Percentiles rank a stretch among this genome's conserved stretches.
These are phyloP conservation scores for Setaria italica DNA, from an alignment of 202 grass and related monocot genomes.

Conservation along the genomic window DNA sequence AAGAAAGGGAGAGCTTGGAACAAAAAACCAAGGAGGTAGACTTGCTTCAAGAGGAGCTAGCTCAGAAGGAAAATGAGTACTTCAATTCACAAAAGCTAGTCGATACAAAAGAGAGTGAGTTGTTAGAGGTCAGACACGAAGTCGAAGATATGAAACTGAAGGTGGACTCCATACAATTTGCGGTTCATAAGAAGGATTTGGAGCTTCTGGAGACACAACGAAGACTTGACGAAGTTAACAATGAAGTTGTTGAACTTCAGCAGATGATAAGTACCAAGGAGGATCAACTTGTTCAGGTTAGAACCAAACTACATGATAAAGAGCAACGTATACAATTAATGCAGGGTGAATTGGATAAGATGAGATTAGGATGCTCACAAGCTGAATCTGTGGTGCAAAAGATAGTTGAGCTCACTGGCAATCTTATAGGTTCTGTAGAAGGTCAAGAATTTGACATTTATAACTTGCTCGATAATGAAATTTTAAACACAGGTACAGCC, in stretches of 20 bases:
- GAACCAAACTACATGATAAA: slow-evolving; percentile 68
- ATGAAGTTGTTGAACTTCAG: slow-evolving; percentile 52
- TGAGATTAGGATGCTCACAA: slow-evolving; percentile 59
- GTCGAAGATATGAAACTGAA: slow-evolving; percentile 79
- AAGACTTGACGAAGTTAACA: slow-evolving; percentile 53
- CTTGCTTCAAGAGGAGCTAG: slow-evolving; percentile 70
- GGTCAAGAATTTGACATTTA: slow-evolving; percentile 50
- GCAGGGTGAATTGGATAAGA: slow-evolving; percentile 64
- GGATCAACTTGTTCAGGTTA: slow-evolving; percentile 65
- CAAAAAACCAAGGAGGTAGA: slow-evolving; percentile 65
- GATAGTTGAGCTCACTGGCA: slow-evolving; percentile 68
- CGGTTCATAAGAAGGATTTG: slow-evolving; percentile 68
- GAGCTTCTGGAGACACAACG: slow-evolving; percentile 63
- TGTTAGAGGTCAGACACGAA: slow-evolving; percentile 70
- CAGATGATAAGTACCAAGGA: slow-evolving; percentile 69
- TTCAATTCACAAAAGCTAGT: slow-evolving; percentile 66
- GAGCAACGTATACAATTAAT: slow-evolving; percentile 58
- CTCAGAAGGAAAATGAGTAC: slow-evolving; percentile 63
- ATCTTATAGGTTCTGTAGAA: slow-evolving; percentile 61
- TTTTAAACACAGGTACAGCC: slow-evolving; percentile 43
- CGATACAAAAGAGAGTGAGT: slow-evolving; percentile 68
- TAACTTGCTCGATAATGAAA: slow-evolving; percentile 57
- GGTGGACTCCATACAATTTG: slow-evolving; percentile 61
- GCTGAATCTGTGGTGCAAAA: slow-evolving; percentile 70
- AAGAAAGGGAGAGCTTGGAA: slow-evolving; percentile 66